phyloP scores from a whole-genome alignment of 1,284 basidiomycete species.

The Puccinia hordei region DNA sequence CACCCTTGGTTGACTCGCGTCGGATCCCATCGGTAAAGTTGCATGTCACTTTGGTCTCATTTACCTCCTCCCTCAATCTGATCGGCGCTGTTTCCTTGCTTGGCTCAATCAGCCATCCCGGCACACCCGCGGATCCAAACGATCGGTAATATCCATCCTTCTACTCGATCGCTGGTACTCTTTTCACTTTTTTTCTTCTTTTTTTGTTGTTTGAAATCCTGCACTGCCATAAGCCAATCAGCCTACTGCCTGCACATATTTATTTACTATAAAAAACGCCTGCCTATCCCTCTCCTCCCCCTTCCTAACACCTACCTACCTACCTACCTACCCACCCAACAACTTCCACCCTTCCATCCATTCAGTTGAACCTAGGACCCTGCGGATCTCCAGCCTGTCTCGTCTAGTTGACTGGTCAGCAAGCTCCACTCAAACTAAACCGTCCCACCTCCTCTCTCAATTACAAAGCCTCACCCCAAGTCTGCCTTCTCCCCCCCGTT shows the following conservation, averaged over 20 bases:
- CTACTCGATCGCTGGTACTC: background rate
- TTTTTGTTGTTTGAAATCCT: background rate
- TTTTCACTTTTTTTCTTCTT: background rate
- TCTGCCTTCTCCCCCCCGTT: background rate
- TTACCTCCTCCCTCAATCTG: background rate
- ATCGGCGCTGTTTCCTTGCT: background rate
- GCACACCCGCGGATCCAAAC: constrained; percentile 18
- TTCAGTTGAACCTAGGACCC: background rate
- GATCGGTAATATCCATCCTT: constrained; percentile 9
- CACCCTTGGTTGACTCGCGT: background rate
- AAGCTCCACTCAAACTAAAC: constrained; percentile 3
- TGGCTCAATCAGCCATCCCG: constrained; percentile 15
- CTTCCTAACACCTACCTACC: background rate
- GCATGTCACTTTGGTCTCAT: background rate
- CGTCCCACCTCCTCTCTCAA: background rate
- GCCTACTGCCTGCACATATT: background rate
- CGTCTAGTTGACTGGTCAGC: background rate
- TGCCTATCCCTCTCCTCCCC: background rate
- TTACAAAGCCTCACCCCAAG: background rate
- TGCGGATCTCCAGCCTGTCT: background rate
- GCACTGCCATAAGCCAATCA: background rate
- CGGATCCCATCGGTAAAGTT: constrained; percentile 20
- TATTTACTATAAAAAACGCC: no score
- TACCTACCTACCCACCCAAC: no score
- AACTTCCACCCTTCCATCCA: background rate